A percentile compares a stretch with the other conserved stretches of the same genome.
phyloP scores from a whole-genome alignment of 352 stramenopile species.

The Pythium plurisporium region DNA sequence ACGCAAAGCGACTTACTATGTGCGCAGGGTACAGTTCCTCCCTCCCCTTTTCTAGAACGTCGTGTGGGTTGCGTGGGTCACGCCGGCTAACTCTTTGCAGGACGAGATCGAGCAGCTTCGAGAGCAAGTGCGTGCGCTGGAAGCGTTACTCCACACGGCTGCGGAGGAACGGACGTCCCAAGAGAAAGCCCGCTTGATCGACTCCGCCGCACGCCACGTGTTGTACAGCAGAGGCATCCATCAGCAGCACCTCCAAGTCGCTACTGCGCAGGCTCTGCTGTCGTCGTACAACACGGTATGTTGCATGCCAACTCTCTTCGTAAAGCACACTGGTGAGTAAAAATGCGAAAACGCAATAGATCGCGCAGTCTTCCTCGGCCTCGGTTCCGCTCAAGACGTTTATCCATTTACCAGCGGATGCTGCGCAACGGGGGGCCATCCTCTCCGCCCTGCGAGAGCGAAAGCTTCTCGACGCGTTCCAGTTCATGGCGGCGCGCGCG shows the following conservation, averaged over 20 bases:
- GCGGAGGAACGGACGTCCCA: background rate
- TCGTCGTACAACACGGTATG: slow-evolving; percentile 10
- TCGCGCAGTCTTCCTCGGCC: no score
- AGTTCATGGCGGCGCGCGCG: slow-evolving; percentile 1
- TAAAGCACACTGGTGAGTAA: no score
- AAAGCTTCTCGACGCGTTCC: background rate
- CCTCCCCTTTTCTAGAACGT: no score
- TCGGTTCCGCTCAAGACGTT: slow-evolving; percentile 3
- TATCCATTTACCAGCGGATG: slow-evolving; percentile 3
- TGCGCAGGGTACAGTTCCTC: slow-evolving; percentile 14
- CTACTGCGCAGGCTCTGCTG: slow-evolving; percentile 17
- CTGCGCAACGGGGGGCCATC: background rate
- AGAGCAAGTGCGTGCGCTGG: background rate
- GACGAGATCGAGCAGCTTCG: slow-evolving; percentile 10
- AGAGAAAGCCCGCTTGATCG: background rate
- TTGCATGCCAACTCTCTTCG: no score
- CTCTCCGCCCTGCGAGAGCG: background rate
- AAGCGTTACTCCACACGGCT: background rate
- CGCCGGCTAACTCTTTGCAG: no score
- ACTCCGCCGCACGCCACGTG: background rate
- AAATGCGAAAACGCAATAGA: no score
- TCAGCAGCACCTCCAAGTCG: slow-evolving; percentile 8
- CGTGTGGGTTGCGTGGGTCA: no score
- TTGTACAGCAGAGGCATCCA: background rate
- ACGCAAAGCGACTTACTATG: slow-evolving; percentile 19